These are phyloP conservation scores for Pythium phragmiticola DNA, from an alignment of 352 stramenopile species.

Conservation along the genomic window DNA sequence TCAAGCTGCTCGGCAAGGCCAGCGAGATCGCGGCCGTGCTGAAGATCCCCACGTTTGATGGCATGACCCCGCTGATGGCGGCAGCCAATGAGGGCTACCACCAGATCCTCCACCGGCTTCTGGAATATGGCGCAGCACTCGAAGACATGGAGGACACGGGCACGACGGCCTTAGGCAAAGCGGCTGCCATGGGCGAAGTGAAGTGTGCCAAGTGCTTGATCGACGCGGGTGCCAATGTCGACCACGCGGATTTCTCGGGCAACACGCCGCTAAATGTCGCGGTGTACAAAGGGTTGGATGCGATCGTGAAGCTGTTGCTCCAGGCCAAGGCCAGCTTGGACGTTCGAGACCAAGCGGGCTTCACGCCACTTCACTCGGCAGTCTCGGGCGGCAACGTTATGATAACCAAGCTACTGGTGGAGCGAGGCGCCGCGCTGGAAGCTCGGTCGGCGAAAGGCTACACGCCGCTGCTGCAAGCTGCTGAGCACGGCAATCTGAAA, in stretches of 20 bases:
- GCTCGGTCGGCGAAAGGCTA: not conserved
- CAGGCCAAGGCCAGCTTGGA: not conserved
- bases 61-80: not conserved
- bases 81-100: not conserved
- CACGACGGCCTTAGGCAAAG: not conserved
- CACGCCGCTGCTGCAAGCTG: constrained; percentile 6
- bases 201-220: not conserved
- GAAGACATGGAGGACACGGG: not conserved
- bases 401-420: constrained; percentile 7
- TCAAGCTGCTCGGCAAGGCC: not conserved
- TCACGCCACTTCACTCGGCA: constrained; percentile 1
- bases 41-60: not conserved
- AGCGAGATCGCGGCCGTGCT: constrained; percentile 1
- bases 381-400: not conserved
- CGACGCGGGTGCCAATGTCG: not conserved
- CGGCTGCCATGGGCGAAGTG: not conserved
- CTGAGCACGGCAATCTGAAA: not conserved
- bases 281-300: not conserved
- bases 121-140: constrained; percentile 1
- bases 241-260: not conserved
- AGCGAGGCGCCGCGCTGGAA: constrained; percentile 7
- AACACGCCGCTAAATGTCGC: not conserved
- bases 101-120: not conserved
- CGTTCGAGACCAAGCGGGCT: not conserved
- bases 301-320: constrained; percentile 7